phyloP scores from a whole-genome alignment of 1,284 basidiomycete species.

The Irpex sp. region DNA sequence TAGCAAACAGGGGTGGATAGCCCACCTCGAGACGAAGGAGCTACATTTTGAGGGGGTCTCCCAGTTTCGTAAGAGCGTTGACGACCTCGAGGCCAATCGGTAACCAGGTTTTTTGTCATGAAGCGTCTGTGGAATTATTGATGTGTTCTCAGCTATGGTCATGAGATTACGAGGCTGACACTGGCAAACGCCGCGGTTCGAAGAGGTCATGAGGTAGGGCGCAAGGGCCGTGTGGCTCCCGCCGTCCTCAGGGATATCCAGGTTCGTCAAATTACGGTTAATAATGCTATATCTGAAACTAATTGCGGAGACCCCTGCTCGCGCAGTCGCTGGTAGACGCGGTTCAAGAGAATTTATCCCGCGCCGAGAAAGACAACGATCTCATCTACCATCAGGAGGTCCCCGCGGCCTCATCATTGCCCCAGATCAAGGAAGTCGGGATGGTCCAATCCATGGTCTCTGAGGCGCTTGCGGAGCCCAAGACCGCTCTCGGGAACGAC shows the following conservation, averaged over 20 bases:
- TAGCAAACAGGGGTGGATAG: constrained; percentile 65
- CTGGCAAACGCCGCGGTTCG: constrained; percentile 70
- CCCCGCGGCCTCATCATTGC: constrained; percentile 69
- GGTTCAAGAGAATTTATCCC: constrained; percentile 64
- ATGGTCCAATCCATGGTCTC: constrained; percentile 71
- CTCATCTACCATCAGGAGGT: constrained; percentile 93
- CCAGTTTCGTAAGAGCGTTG: constrained; percentile 86
- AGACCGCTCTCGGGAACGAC: constrained; percentile 40
- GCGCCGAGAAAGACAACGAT: constrained; percentile 92
- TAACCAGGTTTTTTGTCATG: constrained; percentile 24
- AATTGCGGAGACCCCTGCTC: background rate
- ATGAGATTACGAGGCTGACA: constrained; percentile 74
- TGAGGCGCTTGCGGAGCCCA: constrained; percentile 62
- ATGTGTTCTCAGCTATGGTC: constrained; percentile 63
- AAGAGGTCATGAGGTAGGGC: constrained; percentile 70
- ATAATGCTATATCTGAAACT: background rate
- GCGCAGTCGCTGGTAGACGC: constrained; percentile 60
- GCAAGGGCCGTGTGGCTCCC: constrained; percentile 50
- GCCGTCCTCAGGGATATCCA: constrained; percentile 76
- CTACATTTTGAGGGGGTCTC: constrained; percentile 90
- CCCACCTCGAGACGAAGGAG: constrained; percentile 82
- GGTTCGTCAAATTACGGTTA: constrained; percentile 34
- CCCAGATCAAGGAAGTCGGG: constrained; percentile 61
- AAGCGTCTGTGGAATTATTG: background rate
- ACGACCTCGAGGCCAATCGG: constrained; percentile 86